Conservation (phyloP, 2,329 filamentous ascomycete species). For the Fusarium anguioides region DNA sequence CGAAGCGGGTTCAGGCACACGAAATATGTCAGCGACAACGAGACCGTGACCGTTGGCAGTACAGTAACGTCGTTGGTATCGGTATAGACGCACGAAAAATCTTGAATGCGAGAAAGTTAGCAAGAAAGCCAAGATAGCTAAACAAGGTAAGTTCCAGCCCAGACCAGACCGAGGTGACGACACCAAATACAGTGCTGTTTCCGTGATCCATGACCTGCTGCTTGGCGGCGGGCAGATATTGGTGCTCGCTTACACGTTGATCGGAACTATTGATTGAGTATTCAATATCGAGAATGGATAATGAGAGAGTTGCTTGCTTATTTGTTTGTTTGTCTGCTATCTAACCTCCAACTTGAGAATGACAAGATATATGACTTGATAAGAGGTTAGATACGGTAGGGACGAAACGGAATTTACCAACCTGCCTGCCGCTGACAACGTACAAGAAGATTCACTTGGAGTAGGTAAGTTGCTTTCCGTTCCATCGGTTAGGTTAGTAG, state of each 20-base stretch:
- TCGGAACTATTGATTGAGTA: background rate
- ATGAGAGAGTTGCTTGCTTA: background rate
- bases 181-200: constrained; percentile 12
- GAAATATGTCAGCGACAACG: constrained; percentile 3
- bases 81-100: constrained; percentile 3
- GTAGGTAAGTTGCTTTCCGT: constrained; percentile 4
- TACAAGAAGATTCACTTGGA: background rate
- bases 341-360: no score
- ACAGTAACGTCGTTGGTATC: background rate
- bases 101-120: constrained; percentile 12
- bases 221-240: constrained; percentile 17
- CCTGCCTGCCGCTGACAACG: background rate
- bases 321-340: no score
- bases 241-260: background rate
- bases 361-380: background rate
- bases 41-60: constrained; percentile 25
- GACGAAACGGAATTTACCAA: no score
- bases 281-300: background rate
- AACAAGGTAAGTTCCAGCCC: constrained; percentile 25
- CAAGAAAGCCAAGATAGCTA: constrained; percentile 26
- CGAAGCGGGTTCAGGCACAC: constrained; percentile 1
- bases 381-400: no score
- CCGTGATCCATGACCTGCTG: constrained; percentile 12
- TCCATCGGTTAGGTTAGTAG: constrained; percentile 1
- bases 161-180: constrained; percentile 17